Conservation (phyloP, 1,284 basidiomycete genomes). For the Pyrrhoderma lamaoense region DNA sequence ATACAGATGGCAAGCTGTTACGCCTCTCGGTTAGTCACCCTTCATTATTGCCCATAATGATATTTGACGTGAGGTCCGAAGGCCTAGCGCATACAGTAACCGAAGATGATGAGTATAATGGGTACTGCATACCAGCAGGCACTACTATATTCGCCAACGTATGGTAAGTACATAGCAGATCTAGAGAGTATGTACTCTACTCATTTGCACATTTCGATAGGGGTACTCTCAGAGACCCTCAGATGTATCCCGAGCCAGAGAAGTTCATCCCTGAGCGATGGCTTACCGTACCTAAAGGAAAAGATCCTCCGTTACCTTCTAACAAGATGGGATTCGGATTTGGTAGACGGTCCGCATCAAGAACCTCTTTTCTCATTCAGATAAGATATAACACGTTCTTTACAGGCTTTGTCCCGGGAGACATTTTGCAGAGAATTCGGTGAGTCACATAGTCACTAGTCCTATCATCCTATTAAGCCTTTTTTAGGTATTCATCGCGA, state of each 20-base stretch:
- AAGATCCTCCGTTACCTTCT: background rate
- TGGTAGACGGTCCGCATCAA: constrained; percentile 22
- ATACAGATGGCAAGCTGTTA: constrained; percentile 39
- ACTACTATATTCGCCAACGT: constrained; percentile 31
- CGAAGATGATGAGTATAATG: constrained; percentile 25
- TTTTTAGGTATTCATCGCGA: constrained; percentile 25
- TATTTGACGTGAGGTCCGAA: too few species aligned
- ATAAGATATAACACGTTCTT: background rate
- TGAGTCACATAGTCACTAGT: constrained; percentile 27
- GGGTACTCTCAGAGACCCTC: constrained; percentile 18
- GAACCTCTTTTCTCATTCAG: constrained; percentile 2
- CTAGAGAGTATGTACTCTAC: background rate
- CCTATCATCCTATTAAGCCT: constrained; percentile 26
- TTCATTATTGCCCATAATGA: too few species aligned
- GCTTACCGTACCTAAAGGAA: background rate
- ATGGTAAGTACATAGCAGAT: constrained; percentile 22
- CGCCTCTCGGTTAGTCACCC: constrained; percentile 39
- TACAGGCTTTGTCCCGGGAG: constrained; percentile 27
- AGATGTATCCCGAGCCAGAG: constrained; percentile 12
- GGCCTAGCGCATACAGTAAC: too few species aligned
- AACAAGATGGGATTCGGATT: constrained; percentile 22
- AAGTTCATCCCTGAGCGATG: constrained; percentile 19
- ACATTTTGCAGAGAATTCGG: constrained; percentile 28
- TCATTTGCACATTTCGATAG: constrained; percentile 1
- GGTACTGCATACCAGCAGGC: constrained; percentile 24